Base-by-base conservation (phyloP, 116 monocot species). In the Posidonia oceanica region DNA sequence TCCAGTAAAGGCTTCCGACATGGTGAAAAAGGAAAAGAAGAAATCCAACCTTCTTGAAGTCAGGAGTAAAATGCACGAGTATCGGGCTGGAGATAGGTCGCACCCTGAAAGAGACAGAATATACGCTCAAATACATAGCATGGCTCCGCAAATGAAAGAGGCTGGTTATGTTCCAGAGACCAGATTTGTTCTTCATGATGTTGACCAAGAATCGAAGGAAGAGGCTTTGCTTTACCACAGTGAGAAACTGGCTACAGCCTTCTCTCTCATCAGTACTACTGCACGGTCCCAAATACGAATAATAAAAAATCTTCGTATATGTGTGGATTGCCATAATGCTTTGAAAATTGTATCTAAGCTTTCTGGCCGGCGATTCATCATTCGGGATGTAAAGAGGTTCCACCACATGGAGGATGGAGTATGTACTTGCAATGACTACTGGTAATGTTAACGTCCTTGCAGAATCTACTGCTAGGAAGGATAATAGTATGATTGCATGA, bases 401-500 rank as follows among this genome's bases (percentile, higher is more conserved):
- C 97, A 92, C 73, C 88, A 92, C 83, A 92, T 98, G 76, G 70
- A 86, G 72, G 72, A 98, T 86, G 97, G 97, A n/a, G 71, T 78
- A 3, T 98, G 97, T 71, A 81, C 81, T 66, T 93, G 97, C 72
- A 85, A 75, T 0, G 93, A 98, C 71, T 98, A 84, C 72, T 97
- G 92, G 92, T 97, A 66, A 68, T 59, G 15, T 54, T 54, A 29
- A 29, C 29, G 29, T 29, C 29, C 29, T 29, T 62, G 36, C 23
- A 58, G 12, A 7, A 58, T 58, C 58, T 58, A 7, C 21, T 4
- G 6, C 18, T 17, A 3, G 21, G 58, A 58, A 58, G 18, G 58
- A 21, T 3, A 58, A 18, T 21, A n/a, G 58, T 58, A 58, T 14
- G 18, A 18, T 21, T 58, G 3, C n/a, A 3, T 18, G 3, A 58